Base-by-base conservation (phyloP, 1,139 yeast genomes). In the Yamadazyma spencermartinsiae region DNA sequence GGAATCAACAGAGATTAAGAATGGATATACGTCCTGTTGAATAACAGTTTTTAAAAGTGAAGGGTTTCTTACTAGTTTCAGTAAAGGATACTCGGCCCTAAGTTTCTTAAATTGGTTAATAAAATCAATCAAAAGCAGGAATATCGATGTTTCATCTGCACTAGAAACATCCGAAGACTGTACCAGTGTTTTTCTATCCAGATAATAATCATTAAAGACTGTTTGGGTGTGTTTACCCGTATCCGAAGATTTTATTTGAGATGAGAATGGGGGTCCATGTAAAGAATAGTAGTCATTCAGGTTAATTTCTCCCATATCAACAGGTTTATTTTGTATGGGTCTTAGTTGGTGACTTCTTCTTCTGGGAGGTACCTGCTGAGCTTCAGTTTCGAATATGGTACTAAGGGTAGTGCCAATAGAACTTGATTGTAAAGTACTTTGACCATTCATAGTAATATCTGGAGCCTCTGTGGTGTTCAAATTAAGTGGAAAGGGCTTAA, bases 231-330 rank as follows among this genome's bases (percentile, higher is more conserved):
- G 12, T 23, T 32, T 13, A 35, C 41, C 31, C n/a, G 31, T 26
- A 41, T 37, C 25, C 13, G 37, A 29, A 14, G 39, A 30, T 23
- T 37, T 40, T 37, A 44, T 35, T 33, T 33, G 36, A n/a, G 56
- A 52, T 4, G 46, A 34, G 23, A 40, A 40, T 1, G 56, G 55
- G 12, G 52, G 13, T 7, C 60, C 58, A 40, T 53, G 58, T 8
- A 54, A 40, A 1, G 58, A 53, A 35, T 42, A 43, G 24, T 20
- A 29, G 16, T 39, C 34, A 26, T 39, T 39, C 12, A 32, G 31
- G 4, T n/a, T 26, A 5, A 8, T 12, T 10, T 13, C 16, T 12
- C 17, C 10, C 17, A 5, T 14, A 16, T 28, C 31, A 15, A 28
- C 12, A 7, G 31, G 31, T 12, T 16, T 28, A 10, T 10, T 16